Evolutionary conservation across 169 alveolate species (phyloP), one percentile per base, ranked within the genome.

Genomic region (Eimeria praecox): DNA sequence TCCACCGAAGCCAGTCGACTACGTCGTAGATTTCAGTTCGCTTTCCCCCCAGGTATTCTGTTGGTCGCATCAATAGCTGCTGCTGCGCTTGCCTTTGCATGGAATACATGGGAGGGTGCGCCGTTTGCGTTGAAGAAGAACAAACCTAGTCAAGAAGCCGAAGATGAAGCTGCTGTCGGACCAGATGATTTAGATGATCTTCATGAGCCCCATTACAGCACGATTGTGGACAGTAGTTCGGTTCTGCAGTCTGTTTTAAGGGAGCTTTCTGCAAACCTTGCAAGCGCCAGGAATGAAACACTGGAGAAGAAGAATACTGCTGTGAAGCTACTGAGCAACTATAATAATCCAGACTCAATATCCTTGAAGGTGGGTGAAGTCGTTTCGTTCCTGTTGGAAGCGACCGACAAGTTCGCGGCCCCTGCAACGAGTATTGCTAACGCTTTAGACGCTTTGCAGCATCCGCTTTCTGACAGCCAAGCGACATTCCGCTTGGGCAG

Each of bases 401-500:
- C 62, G 42, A 77, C 64, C 40, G 87, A 40, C 87, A 82, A 52
- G 90, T 82, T 82, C 46, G 71, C 30, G n/a, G 75, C 90, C 52
- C 49, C 90, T 27, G 90, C 73, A 82, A 30, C 49, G 24, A 33
- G 33, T 52, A 30, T 82, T 52, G 30, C 33, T 35, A 0, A 82
- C 49, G 69, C 71, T 12, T 14, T 82, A 18, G 90, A 46, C 49
- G 62, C 33, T 46, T 30, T 82, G 69, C 90, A n/a, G 66, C 73
- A 6, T 27, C 90, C 90, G 42, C 90, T 82, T 5, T 82, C 90
- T 27, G 90, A 82, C 71, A 82, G 90, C 73, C 90, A 82, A 18
- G 73, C 90, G 52, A 18, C 33, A 52, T 82, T 18, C n/a, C 90
- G 69, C 27, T 59, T 82, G n/a, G 20, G 52, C 49, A 49, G 90